Percentiles rank a stretch among this genome's conserved stretches.
Evolutionary conservation across 75 land plant genomes (phyloP).

Genomic region (Adiantum capillusveneris): DNA sequence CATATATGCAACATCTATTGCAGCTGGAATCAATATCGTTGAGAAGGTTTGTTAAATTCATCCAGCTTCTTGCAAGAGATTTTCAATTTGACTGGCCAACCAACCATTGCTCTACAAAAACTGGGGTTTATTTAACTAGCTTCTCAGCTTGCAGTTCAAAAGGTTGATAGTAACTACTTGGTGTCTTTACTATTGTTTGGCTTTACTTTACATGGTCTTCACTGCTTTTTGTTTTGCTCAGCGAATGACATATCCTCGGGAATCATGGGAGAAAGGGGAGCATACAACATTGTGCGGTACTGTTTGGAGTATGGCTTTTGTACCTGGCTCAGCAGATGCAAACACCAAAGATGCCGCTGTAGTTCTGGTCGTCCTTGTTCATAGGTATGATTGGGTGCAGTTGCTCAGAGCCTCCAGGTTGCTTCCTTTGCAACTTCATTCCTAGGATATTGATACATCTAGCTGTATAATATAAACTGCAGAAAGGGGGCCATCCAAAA

Average conservation of each 20-base stretch:
- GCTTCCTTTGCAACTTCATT: no score
- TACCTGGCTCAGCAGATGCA: slow-evolving; percentile 29
- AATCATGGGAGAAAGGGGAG: slow-evolving; percentile 10
- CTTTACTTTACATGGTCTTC: no score
- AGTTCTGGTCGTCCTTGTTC: slow-evolving; percentile 64
- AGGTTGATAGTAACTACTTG: no score
- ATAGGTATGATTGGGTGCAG: slow-evolving; percentile 47
- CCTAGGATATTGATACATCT: no score
- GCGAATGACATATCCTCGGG: slow-evolving; percentile 49
- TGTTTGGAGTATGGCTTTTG: slow-evolving; percentile 96
- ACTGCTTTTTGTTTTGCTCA: slow-evolving; percentile 32
- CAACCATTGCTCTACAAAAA: no score
- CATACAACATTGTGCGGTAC: slow-evolving; percentile 48
- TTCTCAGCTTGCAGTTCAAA: no score
- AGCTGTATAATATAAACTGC: no score
- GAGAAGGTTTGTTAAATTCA: slow-evolving; percentile 48
- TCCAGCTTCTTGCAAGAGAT: not conserved
- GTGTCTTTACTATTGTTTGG: no score
- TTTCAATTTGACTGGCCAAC: not conserved
- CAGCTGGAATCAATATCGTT: slow-evolving; percentile 45
- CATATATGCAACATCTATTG: slow-evolving; percentile 54
- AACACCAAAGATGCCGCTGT: slow-evolving; percentile 20
- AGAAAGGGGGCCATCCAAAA: slow-evolving; percentile 58
- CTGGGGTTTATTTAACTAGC: no score
- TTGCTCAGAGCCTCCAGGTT: no score